Percentiles rank a stretch among this genome's conserved stretches.
Evolutionary conservation across 495 filamentous ascomycete species (phyloP).

Genomic region (Podospora conica): DNA sequence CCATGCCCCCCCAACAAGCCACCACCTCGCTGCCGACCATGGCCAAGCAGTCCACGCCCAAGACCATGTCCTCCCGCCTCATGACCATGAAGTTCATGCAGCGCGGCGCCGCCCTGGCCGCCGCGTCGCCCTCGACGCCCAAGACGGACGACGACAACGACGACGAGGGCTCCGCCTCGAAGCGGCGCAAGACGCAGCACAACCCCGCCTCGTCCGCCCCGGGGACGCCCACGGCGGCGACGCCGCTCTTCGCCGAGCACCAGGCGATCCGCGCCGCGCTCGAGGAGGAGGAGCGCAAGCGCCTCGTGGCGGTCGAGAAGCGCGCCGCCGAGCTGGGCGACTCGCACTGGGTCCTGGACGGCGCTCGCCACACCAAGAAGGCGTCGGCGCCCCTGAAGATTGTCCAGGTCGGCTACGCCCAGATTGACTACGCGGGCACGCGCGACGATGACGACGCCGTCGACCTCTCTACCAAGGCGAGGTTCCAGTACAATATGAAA

Average conservation of each 20-base stretch:
- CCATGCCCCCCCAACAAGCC: constrained; percentile 13
- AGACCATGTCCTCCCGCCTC: constrained; percentile 82
- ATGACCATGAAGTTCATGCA: constrained; percentile 99
- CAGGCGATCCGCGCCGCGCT: constrained; percentile 60
- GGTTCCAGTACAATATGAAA: constrained; percentile 40
- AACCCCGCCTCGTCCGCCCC: constrained; percentile 13
- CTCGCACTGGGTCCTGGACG: constrained; percentile 76
- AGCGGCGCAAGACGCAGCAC: constrained; percentile 46
- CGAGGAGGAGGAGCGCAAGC: constrained; percentile 68
- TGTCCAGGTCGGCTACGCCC: constrained; percentile 44
- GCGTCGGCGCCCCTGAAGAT: constrained; percentile 31
- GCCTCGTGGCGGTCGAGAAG: constrained; percentile 60
- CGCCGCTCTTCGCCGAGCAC: constrained; percentile 35
- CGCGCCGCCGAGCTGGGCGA: constrained; percentile 73
- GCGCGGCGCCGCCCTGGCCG: constrained; percentile 57
- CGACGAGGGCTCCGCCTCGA: constrained; percentile 36
- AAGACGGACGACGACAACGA: constrained; percentile 33
- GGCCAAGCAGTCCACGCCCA: constrained; percentile 41
- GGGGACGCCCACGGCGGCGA: not conserved
- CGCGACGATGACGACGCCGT: constrained; percentile 8
- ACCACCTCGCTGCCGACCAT: constrained; percentile 21
- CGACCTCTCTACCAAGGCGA: constrained; percentile 6
- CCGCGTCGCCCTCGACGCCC: constrained; percentile 38
- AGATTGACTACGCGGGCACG: constrained; percentile 34
- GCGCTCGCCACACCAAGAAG: constrained; percentile 12